Evolutionary conservation across 768 basidiomycete species (phyloP), one percentile per base, ranked within the genome.

Genomic region (Tylopilus subfusipes): DNA sequence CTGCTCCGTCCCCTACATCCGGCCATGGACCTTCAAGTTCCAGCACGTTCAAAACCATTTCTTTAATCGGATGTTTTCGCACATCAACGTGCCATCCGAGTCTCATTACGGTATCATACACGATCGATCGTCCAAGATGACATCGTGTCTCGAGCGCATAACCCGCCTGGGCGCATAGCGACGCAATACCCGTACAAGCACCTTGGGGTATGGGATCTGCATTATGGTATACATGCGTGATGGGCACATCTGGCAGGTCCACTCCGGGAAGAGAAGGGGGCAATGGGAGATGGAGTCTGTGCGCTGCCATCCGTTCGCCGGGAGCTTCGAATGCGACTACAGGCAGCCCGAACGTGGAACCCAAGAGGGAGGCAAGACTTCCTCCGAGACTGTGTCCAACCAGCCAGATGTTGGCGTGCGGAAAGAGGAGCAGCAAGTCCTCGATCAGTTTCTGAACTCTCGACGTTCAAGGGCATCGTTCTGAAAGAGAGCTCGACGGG

Each of bases 131-230:
- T 27, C 86, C 86, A 2, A 83, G 73, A 63, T 88, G 86, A 55
- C 86, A 88, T 14, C 70, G 69, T 30, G 78, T 79, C 66, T 84
- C 83, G 34, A 84, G 67, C 31, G 84, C 86, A 60, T 82, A 88
- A n/a, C 86, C 86, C 12, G 76, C 86, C 42, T 78, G 76, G 36
- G 81, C 78, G 54, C 86, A 88, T 0, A 75, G 65, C 11, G 78
- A 82, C 16, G 73, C 56, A 19, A 75, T 44, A 27, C 82, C 82
- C 6, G 75, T 82, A 63, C 82, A 84, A 24, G 73, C 65, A 25
- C 80, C 80, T 56, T 81, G 82, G 7, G 86, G 82, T 60, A 88
- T 83, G 8, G 86, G 86, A 65, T 88, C 86, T 33, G 86, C 86
- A 31, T 75, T 88, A 67, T 88, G 82, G 68, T 82, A 87, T 45